Conservation (phyloP, 208 protist genomes). For the Trypanosomatidae sp. region DNA sequence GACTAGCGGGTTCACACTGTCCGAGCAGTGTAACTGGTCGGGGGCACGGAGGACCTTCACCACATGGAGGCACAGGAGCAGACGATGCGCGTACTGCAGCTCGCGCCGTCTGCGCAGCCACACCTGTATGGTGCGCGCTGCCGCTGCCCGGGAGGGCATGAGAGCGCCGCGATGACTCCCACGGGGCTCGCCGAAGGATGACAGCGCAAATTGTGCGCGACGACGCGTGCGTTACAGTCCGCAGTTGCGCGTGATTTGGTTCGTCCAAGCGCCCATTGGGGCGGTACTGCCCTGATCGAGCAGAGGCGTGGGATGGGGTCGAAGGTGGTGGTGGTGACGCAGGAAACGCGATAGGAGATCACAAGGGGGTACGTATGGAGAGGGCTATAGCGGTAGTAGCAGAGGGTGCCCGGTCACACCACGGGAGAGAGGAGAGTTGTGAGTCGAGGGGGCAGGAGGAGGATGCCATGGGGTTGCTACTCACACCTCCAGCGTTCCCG, state of each 20-base stretch:
- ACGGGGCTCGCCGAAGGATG: not conserved
- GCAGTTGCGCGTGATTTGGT: not conserved
- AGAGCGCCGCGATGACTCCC: not conserved
- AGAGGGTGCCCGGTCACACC: not conserved
- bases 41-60: not conserved
- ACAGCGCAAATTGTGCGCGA: not conserved
- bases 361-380: not conserved
- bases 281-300: not conserved
- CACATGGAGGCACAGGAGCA: conserved; percentile 14
- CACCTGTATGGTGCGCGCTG: conserved; percentile 6
- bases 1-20: not conserved
- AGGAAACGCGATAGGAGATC: not conserved
- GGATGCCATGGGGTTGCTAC: not conserved
- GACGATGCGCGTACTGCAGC: conserved; percentile 6
- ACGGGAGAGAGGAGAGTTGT: not conserved
- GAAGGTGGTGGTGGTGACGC: not conserved
- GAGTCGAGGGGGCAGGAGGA: not conserved
- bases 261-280: not conserved
- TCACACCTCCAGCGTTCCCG: not conserved
- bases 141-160: not conserved
- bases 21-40: not conserved
- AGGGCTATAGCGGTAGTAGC: not conserved
- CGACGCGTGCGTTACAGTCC: not conserved
- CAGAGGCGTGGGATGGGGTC: not conserved
- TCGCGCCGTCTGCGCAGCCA: conserved; percentile 2